phyloP scores from a whole-genome alignment of 2,329 filamentous ascomycete genomes.

The Endothia cerciana region DNA sequence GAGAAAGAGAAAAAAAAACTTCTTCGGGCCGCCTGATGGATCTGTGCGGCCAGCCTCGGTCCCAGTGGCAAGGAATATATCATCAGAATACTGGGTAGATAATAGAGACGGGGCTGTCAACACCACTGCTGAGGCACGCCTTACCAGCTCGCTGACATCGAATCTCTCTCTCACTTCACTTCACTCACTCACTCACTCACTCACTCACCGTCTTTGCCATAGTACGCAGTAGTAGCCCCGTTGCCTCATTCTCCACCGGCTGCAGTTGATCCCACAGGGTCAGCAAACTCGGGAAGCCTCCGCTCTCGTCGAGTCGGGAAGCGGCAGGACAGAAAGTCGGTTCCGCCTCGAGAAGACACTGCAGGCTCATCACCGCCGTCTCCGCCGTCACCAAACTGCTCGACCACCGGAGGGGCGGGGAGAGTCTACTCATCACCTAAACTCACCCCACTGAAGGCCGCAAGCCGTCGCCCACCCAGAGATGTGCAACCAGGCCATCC shows the following conservation, averaged over 20 bases:
- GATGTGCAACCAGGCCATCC: constrained; percentile 61
- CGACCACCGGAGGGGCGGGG: too few relatives aligned
- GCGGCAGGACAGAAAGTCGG: too few relatives aligned
- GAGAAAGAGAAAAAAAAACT: neutral
- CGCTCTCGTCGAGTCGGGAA: too few relatives aligned
- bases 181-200: neutral
- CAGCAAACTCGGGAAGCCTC: too few relatives aligned
- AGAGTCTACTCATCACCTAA: neutral
- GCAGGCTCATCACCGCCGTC: too few relatives aligned
- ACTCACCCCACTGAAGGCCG: too few relatives aligned
- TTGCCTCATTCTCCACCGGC: too few relatives aligned
- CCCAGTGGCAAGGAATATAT: neutral
- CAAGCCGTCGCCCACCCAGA: constrained; percentile 25
- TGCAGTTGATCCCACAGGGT: too few relatives aligned
- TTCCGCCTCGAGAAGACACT: too few relatives aligned
- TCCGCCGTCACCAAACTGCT: too few relatives aligned
- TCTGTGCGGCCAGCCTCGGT: neutral
- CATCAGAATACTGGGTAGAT: neutral
- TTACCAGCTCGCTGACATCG: neutral
- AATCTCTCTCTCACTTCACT: neutral
- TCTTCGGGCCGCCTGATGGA: neutral
- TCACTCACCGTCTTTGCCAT: neutral
- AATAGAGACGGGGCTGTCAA: neutral
- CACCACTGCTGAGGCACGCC: neutral
- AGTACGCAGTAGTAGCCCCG: too few relatives aligned